Percentiles rank a stretch among this genome's conserved stretches.
Evolutionary conservation across 495 filamentous ascomycete genomes (phyloP).

Genomic region (Eremomyces bilateralis): DNA sequence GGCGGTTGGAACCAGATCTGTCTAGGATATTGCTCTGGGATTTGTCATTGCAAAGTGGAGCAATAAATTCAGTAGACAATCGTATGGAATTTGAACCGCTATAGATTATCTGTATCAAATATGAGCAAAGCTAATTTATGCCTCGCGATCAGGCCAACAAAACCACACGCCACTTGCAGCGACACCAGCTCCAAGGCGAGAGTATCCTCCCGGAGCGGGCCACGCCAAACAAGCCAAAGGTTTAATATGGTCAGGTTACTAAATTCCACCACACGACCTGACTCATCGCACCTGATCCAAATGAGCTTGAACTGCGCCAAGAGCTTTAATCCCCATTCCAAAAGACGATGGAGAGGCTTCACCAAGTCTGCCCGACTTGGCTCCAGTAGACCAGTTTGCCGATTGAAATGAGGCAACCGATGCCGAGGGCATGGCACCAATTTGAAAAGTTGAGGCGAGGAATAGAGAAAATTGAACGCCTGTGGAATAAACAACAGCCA

Average conservation of each 20-base stretch:
- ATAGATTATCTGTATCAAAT: slow-evolving; percentile 70
- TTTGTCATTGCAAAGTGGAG: no score
- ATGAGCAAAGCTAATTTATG: slow-evolving; percentile 68
- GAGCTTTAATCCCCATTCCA: neutral
- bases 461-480: slow-evolving; percentile 92
- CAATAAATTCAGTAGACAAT: no score
- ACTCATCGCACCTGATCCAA: slow-evolving; percentile 37
- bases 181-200: slow-evolving; percentile 52
- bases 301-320: neutral
- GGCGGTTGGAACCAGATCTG: no score
- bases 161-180: slow-evolving; percentile 50
- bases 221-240: slow-evolving; percentile 89
- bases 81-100: no score
- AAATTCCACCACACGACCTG: slow-evolving; percentile 53
- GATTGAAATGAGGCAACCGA: slow-evolving; percentile 71
- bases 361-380: slow-evolving; percentile 65
- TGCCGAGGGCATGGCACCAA: slow-evolving; percentile 84
- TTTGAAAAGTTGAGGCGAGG: slow-evolving; percentile 70
- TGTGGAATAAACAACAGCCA: slow-evolving; percentile 81
- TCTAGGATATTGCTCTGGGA: no score
- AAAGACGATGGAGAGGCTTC: slow-evolving; percentile 35
- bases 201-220: slow-evolving; percentile 71
- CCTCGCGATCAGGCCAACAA: slow-evolving; percentile 65
- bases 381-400: slow-evolving; percentile 61
- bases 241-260: slow-evolving; percentile 89